Evolutionary conservation across 257 asterid species (phyloP), one percentile per base, ranked within the genome.

Genomic region (Prunella vulgaris): DNA sequence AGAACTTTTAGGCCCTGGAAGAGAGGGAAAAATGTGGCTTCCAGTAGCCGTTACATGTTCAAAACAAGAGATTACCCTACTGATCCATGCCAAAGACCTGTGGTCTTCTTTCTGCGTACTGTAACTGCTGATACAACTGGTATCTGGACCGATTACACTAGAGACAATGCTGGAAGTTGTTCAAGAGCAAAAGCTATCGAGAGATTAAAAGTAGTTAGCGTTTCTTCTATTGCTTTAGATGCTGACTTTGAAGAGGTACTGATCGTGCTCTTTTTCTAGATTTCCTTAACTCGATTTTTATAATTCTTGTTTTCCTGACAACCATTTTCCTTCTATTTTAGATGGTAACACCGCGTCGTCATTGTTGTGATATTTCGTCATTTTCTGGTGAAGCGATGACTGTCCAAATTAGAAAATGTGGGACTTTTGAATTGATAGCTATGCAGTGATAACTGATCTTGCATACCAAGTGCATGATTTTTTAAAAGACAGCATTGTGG

Each of bases 1-100:
- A 80, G 81, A 74, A 87, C 88, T 40, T 92, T 92, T 78, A 86
- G 60, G 79, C 92, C 97, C 3, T 92, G 97, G 97, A 85, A 70
- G 71, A 83, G 92, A 81, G 85, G 91, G 20, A 81, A 75, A 44
- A 77, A 75, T 60, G 85, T 71, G 28, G 42, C 78, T 68, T 70
- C 85, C 65, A 68, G 84, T 35, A 84, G 82, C 78, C 85, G 48
- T 37, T 87, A 70, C 71, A 86, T 87, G 95, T 86, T 89, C 69
- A 84, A 86, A 72, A 84, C 84, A 1, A 87, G 85, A 75, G 85
- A 76, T 33, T 76, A 74, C 59, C 84, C 89, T 1, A 71, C 70
- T 24, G 85, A 87, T 82, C 80, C 81, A 7, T 92, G 97, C 79
- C 74, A 75, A 79, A 82, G 84, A 76, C 90, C 96, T n/a, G 78